phyloP scores from a whole-genome alignment of 306 rosid species.

The Vigna reflexopilosa region DNA sequence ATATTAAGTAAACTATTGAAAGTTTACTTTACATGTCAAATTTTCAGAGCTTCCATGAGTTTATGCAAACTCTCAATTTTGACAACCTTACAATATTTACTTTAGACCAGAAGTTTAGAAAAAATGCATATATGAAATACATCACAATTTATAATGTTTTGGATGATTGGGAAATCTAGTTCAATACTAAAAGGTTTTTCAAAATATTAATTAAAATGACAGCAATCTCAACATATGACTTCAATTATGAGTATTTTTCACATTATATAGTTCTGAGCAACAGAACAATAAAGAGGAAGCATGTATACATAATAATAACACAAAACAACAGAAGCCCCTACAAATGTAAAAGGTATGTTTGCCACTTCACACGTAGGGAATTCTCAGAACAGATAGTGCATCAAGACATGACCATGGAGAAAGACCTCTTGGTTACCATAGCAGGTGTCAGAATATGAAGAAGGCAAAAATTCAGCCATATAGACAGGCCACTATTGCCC shows the following conservation, averaged over 20 bases:
- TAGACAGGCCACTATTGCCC: no score
- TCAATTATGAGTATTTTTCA: constrained; percentile 1
- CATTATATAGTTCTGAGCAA: background rate
- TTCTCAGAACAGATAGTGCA: background rate
- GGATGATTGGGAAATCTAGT: background rate
- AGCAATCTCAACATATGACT: constrained; percentile 11
- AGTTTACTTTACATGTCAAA: no score
- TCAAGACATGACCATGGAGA: background rate
- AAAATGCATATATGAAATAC: background rate
- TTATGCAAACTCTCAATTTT: no score
- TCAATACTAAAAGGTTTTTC: background rate
- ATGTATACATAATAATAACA: background rate
- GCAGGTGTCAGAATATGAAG: no score
- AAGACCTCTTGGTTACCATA: no score
- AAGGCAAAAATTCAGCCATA: no score
- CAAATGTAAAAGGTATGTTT: background rate
- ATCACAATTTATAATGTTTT: constrained; percentile 7
- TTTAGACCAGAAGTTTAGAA: background rate
- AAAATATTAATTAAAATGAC: background rate
- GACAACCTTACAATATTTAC: no score
- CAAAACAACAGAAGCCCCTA: constrained; percentile 12
- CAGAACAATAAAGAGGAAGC: background rate
- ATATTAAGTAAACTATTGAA: no score
- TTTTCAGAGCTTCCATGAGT: no score
- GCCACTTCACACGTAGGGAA: constrained; percentile 17